Evolutionary conservation across 2,329 filamentous ascomycete species (phyloP).

Genomic region (Albophoma yamanashiensis): DNA sequence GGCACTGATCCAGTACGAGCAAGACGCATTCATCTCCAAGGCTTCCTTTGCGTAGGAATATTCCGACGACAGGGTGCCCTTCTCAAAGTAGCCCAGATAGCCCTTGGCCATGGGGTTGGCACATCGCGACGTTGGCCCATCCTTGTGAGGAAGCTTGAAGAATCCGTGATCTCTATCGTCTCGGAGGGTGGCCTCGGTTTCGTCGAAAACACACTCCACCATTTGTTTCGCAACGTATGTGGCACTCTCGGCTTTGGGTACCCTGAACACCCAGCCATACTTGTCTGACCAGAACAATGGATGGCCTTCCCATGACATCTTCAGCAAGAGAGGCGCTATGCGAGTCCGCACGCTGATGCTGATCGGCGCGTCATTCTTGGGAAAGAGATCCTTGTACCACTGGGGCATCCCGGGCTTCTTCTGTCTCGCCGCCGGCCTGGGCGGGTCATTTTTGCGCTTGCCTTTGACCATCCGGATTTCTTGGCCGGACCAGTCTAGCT

Average conservation of each 20-base stretch:
- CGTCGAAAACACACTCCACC: constrained; percentile 68
- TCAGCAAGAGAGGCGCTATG: constrained; percentile 74
- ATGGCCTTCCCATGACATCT: constrained; percentile 78
- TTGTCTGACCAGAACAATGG: constrained; percentile 90
- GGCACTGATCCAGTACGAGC: constrained; percentile 98
- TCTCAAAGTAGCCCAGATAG: constrained; percentile 85
- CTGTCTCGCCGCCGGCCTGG: constrained; percentile 67
- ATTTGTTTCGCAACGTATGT: constrained; percentile 65
- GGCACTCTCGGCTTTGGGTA: constrained; percentile 47
- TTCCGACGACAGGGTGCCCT: constrained; percentile 76
- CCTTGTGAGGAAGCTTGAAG: constrained; percentile 94
- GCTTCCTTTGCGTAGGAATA: constrained; percentile 88
- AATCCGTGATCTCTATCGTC: constrained; percentile 59
- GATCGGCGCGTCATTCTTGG: constrained; percentile 57
- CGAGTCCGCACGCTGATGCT: constrained; percentile 77
- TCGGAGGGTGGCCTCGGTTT: constrained; percentile 52
- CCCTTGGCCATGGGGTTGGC: constrained; percentile 82
- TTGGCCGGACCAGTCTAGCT: constrained; percentile 93
- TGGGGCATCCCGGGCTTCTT: constrained; percentile 91
- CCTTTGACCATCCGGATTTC: constrained; percentile 85
- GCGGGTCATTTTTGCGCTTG: constrained; percentile 75
- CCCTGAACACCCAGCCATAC: constrained; percentile 86
- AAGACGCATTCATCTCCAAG: constrained; percentile 95
- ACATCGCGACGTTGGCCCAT: constrained; percentile 78
- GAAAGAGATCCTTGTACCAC: constrained; percentile 91